A percentile compares a stretch with the other conserved stretches of the same genome.
Conservation (phyloP, 1,284 basidiomycete species). For the Cutaneotrichosporon dermatis region DNA sequence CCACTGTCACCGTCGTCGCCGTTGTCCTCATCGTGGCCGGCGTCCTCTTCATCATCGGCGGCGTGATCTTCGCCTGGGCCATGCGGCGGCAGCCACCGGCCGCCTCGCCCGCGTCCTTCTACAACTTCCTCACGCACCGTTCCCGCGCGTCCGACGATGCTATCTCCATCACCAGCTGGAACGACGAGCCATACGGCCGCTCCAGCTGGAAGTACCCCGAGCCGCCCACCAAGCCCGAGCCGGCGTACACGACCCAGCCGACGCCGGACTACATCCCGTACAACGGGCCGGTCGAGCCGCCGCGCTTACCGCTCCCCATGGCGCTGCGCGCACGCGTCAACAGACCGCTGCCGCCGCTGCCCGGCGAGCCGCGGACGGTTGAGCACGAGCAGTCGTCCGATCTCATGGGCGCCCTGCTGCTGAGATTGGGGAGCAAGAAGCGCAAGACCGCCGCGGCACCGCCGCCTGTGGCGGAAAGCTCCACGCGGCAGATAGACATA, state of each 20-base stretch:
- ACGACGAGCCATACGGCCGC: background rate
- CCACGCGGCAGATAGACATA: background rate
- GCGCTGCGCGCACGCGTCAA: background rate
- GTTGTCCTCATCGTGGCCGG: constrained; percentile 21
- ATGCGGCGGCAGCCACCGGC: background rate
- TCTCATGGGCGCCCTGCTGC: background rate
- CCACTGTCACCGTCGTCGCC: background rate
- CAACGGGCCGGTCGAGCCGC: constrained; percentile 28
- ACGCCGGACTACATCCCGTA: constrained; percentile 43
- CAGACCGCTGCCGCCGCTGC: background rate
- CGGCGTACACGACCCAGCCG: background rate
- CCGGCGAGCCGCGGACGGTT: background rate
- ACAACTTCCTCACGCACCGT: constrained; percentile 11
- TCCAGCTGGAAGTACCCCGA: background rate
- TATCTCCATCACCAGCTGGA: background rate
- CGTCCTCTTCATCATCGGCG: constrained; percentile 9
- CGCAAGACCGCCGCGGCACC: background rate
- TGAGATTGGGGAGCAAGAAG: background rate
- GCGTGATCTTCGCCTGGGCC: too few relatives aligned
- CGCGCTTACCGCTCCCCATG: background rate
- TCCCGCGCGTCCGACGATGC: background rate
- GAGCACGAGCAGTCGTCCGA: background rate
- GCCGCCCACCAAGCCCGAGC: background rate
- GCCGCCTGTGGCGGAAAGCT: too few relatives aligned
- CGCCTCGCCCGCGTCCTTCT: background rate